A percentile compares a stretch with the other conserved stretches of the same genome.
Evolutionary conservation across 2,329 filamentous ascomycete species (phyloP).

Genomic region (Sarocladium strictum): DNA sequence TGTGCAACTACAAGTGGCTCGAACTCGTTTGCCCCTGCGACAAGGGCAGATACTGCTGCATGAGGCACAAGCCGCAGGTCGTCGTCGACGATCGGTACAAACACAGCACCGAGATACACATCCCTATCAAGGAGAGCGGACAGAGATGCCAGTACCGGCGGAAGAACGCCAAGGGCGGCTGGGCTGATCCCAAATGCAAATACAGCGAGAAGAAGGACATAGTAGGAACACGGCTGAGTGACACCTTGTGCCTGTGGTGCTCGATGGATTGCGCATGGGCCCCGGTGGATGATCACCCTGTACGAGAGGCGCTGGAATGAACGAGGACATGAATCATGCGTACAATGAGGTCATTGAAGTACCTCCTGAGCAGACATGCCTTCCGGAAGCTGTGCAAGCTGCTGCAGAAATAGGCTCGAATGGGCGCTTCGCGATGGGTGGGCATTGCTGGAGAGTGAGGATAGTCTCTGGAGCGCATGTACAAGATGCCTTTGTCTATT

Average conservation of each 20-base stretch:
- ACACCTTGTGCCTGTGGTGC: constrained; percentile 1
- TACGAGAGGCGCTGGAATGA: neutral
- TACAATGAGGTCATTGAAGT: too few species aligned
- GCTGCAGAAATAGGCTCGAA: too few species aligned
- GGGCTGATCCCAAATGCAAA: constrained; percentile 3
- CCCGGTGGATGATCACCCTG: neutral
- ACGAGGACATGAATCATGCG: neutral
- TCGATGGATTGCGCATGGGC: neutral
- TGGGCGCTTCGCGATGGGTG: too few species aligned
- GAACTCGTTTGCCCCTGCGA: constrained; percentile 7
- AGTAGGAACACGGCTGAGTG: neutral
- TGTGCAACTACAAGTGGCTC: constrained; percentile 5
- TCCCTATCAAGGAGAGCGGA: neutral
- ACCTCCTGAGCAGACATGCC: too few species aligned
- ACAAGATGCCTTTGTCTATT: too few species aligned
- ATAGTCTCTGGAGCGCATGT: too few species aligned
- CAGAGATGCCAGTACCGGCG: constrained; percentile 2
- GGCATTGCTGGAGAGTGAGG: too few species aligned
- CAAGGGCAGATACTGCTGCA: constrained; percentile 1
- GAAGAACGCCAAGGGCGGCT: constrained; percentile 4
- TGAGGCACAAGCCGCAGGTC: neutral
- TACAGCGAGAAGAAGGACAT: neutral
- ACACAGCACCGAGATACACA: neutral
- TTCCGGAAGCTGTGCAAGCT: too few species aligned
- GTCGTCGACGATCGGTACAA: neutral